These are phyloP conservation scores for Pythium plurisporium DNA, from an alignment of 352 stramenopile genomes.

Conservation along the genomic window DNA sequence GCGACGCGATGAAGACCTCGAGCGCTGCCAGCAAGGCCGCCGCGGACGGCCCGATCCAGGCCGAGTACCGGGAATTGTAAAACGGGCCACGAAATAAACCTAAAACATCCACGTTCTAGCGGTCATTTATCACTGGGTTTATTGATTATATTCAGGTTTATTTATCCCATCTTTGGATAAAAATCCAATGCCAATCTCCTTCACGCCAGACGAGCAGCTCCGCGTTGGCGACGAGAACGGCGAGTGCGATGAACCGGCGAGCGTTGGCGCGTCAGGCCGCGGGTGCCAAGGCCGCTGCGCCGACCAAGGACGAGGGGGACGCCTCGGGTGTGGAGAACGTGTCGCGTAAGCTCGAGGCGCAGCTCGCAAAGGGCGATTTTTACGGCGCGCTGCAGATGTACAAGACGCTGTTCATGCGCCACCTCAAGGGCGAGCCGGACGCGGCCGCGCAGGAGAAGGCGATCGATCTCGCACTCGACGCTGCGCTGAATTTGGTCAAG, in stretches of 20 bases:
- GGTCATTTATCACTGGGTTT: slow-evolving; percentile 3
- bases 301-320: slow-evolving; percentile 24
- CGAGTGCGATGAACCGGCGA: slow-evolving; percentile 59
- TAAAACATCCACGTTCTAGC: neutral
- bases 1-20: slow-evolving; percentile 69
- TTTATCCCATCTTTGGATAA: neutral
- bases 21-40: slow-evolving; percentile 19
- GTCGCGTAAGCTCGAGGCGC: slow-evolving; percentile 64
- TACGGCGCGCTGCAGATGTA: slow-evolving; percentile 90
- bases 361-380: slow-evolving; percentile 71
- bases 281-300: slow-evolving; percentile 32
- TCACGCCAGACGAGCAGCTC: too few species aligned
- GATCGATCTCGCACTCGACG: slow-evolving; percentile 58
- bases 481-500: slow-evolving; percentile 57
- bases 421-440: slow-evolving; percentile 68
- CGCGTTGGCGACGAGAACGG: neutral
- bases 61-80: slow-evolving; percentile 78
- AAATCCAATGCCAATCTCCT: slow-evolving; percentile 1
- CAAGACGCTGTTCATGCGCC: slow-evolving; percentile 87
- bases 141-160: slow-evolving; percentile 8
- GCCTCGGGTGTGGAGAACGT: slow-evolving; percentile 70
- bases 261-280: slow-evolving; percentile 61
- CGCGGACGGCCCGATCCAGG: slow-evolving; percentile 43
- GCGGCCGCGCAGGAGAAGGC: slow-evolving; percentile 55
- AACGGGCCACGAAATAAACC: neutral